Conservation (phyloP, 192 early-diverging fungal genomes). For the Phycomyces nitens region DNA sequence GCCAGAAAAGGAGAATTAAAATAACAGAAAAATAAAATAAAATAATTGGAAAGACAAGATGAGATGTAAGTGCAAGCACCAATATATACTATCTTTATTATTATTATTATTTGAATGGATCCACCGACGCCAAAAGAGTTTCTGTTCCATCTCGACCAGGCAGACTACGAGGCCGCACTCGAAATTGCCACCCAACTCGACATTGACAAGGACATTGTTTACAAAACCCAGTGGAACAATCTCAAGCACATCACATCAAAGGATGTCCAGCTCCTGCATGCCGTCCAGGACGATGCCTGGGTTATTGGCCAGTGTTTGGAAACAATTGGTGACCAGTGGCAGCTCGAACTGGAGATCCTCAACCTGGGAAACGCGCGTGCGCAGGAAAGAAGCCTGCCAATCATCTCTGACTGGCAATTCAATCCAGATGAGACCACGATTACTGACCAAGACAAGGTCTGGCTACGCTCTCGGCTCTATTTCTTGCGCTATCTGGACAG, state of each 20-base stretch:
- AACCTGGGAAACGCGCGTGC: slow-evolving; percentile 43
- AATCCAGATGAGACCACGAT: slow-evolving; percentile 13
- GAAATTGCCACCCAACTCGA: slow-evolving; percentile 48
- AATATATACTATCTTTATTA: neutral
- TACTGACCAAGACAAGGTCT: slow-evolving; percentile 33
- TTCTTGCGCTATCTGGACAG: slow-evolving; percentile 62
- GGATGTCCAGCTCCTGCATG: slow-evolving; percentile 39
- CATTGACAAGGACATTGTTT: slow-evolving; percentile 56
- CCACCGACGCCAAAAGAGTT: slow-evolving; percentile 47
- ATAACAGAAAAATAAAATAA: too few relatives aligned
- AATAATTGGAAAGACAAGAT: too few relatives aligned
- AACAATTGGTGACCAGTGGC: slow-evolving; percentile 25
- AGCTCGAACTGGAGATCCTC: slow-evolving; percentile 41
- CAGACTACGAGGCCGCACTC: slow-evolving; percentile 56
- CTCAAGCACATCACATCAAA: slow-evolving; percentile 18
- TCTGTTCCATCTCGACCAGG: slow-evolving; percentile 44
- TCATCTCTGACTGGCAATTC: slow-evolving; percentile 20
- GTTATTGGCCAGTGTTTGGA: slow-evolving; percentile 52
- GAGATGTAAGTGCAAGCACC: too few relatives aligned
- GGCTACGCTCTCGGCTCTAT: slow-evolving; percentile 49
- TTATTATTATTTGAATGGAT: slow-evolving; percentile 23
- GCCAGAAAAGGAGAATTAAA: too few relatives aligned
- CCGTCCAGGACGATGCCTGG: slow-evolving; percentile 59
- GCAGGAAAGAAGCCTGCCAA: slow-evolving; percentile 28
- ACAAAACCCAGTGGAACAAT: slow-evolving; percentile 57